Base-by-base conservation (phyloP, 1,284 basidiomycete genomes). In the Malassezia furfur region DNA sequence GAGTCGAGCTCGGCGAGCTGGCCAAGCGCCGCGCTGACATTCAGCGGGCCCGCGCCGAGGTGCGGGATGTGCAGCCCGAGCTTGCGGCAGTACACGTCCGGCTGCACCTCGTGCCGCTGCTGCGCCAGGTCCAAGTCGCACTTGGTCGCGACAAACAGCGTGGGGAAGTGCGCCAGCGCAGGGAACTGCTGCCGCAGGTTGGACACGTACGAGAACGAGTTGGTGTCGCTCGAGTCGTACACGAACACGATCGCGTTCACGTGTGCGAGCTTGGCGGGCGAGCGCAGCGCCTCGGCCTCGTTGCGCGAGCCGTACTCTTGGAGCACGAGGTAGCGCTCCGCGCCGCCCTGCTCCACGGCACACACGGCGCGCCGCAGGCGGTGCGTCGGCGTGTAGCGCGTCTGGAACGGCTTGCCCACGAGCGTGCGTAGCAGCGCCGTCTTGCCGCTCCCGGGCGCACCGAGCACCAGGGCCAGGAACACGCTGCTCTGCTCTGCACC, bases 181-280 rank as follows among this genome's bases (percentile, higher is more conserved):
- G 83, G 89, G 75, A 96, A 94, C 81, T 93, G 90, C 86, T 96
- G 91, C 15, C 72, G 65, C 69, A 96, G 78, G 78, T 96, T 96
- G 64, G 89, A 93, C 71, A 98, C 90, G 78, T 98, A 96, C 47
- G 88, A 91, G 75, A 98, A 98, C 11, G 91, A 96, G 76, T 96
- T 96, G 25, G 94, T 96, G 75, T 98, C 94, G 72, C 88, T 91
- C 52, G 90, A 94, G 77, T 98, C 93, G 75, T 96, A 86, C 36
- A 96, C 89, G 75, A 91, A 96, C 57, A 94, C 82, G 62, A 96
- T 86, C 46, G 96, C 87, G 76, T 96, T 93, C 22, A 89, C 89
- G 51, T 87, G 78, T 73, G 93, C 89, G 35, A 87, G 84, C 77
- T 91, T 94, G 78, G 89, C 91, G 31, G 84, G 81, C 74, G 86